A percentile compares a stretch with the other conserved stretches of the same genome.
These are phyloP conservation scores for Monilinia fructigena DNA, from an alignment of 2,329 filamentous ascomycete species.

Conservation along the genomic window DNA sequence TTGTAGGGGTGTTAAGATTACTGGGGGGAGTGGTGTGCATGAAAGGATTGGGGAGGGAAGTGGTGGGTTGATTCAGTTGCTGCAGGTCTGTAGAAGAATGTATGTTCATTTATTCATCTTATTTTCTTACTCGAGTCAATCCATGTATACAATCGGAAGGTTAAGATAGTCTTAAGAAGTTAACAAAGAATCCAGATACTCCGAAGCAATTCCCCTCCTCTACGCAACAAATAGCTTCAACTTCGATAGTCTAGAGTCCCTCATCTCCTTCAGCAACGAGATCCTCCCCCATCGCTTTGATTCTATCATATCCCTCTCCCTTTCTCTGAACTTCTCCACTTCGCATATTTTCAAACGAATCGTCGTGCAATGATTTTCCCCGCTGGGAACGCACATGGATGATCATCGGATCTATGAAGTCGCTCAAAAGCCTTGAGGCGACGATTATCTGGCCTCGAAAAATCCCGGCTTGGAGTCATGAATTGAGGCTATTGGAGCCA, in stretches of 20 bases:
- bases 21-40: constrained; percentile 7
- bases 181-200: constrained; percentile 27
- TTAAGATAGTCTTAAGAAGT: not conserved
- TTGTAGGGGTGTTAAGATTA: constrained; percentile 30
- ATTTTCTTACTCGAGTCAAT: not conserved
- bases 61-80: constrained; percentile 25
- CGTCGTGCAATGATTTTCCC: constrained; percentile 25
- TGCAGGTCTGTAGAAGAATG: constrained; percentile 33
- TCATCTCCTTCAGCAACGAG: constrained; percentile 30
- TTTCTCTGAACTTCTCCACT: constrained; percentile 28
- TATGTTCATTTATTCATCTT: constrained; percentile 21
- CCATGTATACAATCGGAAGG: not conserved
- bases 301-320: constrained; percentile 28
- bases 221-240: constrained; percentile 34
- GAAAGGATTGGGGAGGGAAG: constrained; percentile 1
- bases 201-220: constrained; percentile 32
- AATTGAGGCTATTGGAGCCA: constrained; percentile 28
- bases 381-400: constrained; percentile 33
- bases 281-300: constrained; percentile 33
- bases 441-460: constrained; percentile 28
- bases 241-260: constrained; percentile 32
- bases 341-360: constrained; percentile 21
- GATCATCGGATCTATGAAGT: constrained; percentile 30
- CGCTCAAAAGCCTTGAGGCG: constrained; percentile 23
- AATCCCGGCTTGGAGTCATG: constrained; percentile 24